Percentiles rank a stretch among this genome's conserved stretches.
Conservation (phyloP, 768 basidiomycete species). For the Grammothele lineata region DNA sequence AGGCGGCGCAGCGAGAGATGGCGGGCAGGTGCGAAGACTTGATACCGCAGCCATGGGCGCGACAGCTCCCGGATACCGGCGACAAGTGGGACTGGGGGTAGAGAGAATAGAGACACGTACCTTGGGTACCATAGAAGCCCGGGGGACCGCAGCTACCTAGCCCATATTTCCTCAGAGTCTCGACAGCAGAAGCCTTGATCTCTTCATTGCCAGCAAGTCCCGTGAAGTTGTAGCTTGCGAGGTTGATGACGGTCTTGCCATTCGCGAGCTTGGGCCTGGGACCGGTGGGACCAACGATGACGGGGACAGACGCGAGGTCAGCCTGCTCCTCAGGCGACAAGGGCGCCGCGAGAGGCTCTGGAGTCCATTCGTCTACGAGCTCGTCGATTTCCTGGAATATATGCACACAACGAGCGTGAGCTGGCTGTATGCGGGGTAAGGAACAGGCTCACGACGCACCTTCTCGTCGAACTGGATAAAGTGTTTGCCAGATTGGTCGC, state of each 20-base stretch:
- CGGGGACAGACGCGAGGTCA: constrained; percentile 71
- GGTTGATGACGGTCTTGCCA: constrained; percentile 76
- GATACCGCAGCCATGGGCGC: too few species aligned
- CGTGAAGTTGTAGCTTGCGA: constrained; percentile 89
- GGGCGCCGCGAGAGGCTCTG: constrained; percentile 74
- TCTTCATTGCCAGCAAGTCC: constrained; percentile 85
- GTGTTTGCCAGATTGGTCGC: constrained; percentile 79
- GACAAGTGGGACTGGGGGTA: not conserved
- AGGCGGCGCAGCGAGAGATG: not conserved
- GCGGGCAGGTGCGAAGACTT: too few species aligned
- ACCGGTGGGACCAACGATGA: constrained; percentile 77
- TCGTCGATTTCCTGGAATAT: constrained; percentile 95
- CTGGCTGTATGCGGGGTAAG: not conserved
- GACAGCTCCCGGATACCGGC: not conserved
- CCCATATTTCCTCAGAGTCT: constrained; percentile 84
- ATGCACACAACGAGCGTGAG: not conserved
- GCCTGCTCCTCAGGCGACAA: constrained; percentile 53
- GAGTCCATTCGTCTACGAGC: constrained; percentile 91
- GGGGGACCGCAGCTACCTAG: constrained; percentile 94
- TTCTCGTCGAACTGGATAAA: constrained; percentile 91
- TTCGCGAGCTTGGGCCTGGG: constrained; percentile 77
- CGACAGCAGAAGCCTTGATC: constrained; percentile 82
- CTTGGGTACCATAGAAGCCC: constrained; percentile 95
- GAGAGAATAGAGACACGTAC: constrained; percentile 40
- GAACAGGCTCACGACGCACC: constrained; percentile 39